Evolutionary conservation across 2,329 filamentous ascomycete species (phyloP), one percentile per base, ranked within the genome.

Genomic region (Pseudogymnoascus sp.): DNA sequence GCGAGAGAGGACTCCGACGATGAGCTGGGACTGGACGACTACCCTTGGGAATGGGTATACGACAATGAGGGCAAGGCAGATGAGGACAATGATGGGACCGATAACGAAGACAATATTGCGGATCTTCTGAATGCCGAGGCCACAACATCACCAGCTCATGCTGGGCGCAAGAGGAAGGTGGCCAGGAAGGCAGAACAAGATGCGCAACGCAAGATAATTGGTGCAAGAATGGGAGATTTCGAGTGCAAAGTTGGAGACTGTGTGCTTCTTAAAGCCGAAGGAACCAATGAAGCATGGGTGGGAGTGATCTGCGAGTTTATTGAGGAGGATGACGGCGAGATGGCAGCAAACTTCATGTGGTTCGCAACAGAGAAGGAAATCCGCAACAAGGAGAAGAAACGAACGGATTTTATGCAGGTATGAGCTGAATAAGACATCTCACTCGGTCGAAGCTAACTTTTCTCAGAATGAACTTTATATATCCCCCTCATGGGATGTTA

Each of bases 311-410:
- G 88, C 70, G 87, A 90, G 47, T 96, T 99, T 68, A 73, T 87
- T 40, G 86, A 93, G 54, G 84, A 87, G 34, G 86, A 89, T 54
- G 83, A 90, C 18, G 87, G 86, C 3, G 84, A 89, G 47, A 97
- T 91, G 79, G 86, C 87, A 26, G 93, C 90, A 63, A 89, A 88
- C 67, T 95, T 99, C 72, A 88, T 97, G 82, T 99, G 95, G 95
- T 97, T 99, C 73, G 92, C 90, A 0, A 91, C 90, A 0, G 90
- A 96, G 70, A 90, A 89, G 71, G 93, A 97, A 76, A 91, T 97
- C 66, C 85, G 88, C 29, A 95, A 90, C 70, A 89, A 87, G 72
- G 83, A 86, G 64, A 93, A 90, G 77, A 96, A 95, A 77, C 82
- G 91, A 71, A 82, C 79, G 11, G 95, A 99, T 75, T 91, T 85